Conservation (phyloP, 2,329 filamentous ascomycete genomes). For the Cladophialophora exuberans region DNA sequence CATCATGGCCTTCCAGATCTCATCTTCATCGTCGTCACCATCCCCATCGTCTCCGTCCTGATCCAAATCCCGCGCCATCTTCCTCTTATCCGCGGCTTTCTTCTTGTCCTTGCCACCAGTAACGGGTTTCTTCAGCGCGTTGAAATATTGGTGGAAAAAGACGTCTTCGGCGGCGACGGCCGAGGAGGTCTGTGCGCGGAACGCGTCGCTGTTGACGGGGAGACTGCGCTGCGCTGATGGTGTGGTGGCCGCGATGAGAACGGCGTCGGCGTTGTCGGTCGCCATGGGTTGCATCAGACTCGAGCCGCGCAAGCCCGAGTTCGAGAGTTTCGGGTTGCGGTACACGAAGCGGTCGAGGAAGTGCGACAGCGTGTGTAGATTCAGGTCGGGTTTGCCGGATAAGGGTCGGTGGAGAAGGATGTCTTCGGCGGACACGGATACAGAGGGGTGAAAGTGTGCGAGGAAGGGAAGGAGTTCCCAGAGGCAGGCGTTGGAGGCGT, state of each 20-base stretch:
- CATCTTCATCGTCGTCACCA: constrained; percentile 69
- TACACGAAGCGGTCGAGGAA: constrained; percentile 99
- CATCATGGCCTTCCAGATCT: constrained; percentile 91
- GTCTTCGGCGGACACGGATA: constrained; percentile 77
- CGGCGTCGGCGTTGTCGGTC: constrained; percentile 61
- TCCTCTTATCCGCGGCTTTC: constrained; percentile 55
- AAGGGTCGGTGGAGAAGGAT: constrained; percentile 71
- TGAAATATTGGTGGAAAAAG: constrained; percentile 99
- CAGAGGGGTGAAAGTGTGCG: constrained; percentile 89
- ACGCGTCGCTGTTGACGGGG: constrained; percentile 81
- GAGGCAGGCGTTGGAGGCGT: constrained; percentile 88
- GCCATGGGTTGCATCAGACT: constrained; percentile 97
- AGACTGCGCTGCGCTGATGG: constrained; percentile 53
- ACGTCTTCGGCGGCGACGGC: constrained; percentile 89
- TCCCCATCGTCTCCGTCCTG: constrained; percentile 44
- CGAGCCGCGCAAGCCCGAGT: constrained; percentile 68
- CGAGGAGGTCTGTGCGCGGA: constrained; percentile 88
- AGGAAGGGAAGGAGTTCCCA: constrained; percentile 85
- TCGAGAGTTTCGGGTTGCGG: constrained; percentile 76
- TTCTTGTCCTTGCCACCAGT: constrained; percentile 45
- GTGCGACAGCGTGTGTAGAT: constrained; percentile 86
- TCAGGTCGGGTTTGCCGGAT: constrained; percentile 86
- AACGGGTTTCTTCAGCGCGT: constrained; percentile 67
- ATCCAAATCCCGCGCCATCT: constrained; percentile 72
- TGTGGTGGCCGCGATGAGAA: constrained; percentile 64